A percentile compares a stretch with the other conserved stretches of the same genome.
Evolutionary conservation across 306 rosid species (phyloP).

Genomic region (Fragaria iinumae): DNA sequence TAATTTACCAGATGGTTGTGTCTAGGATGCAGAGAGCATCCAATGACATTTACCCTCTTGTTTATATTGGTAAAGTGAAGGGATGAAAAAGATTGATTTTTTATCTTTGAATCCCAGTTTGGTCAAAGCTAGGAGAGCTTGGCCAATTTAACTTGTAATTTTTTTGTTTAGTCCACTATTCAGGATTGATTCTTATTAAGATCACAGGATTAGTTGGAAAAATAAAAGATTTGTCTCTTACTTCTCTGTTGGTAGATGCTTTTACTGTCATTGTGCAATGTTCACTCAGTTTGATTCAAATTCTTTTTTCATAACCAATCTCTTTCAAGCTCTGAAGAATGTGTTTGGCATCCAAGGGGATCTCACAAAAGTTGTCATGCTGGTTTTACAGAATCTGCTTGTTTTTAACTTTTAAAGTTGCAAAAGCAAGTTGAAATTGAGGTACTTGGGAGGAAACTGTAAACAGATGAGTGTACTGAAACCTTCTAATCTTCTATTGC

Average conservation of each 20-base stretch:
- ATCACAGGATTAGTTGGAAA: constrained; percentile 34
- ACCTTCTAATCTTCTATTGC: neutral
- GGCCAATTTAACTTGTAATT: constrained; percentile 39
- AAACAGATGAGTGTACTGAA: too few relatives aligned
- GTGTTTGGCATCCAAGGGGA: constrained; percentile 57
- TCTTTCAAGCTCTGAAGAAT: constrained; percentile 24
- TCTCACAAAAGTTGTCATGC: constrained; percentile 26
- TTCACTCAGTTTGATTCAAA: constrained; percentile 17
- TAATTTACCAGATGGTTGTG: constrained; percentile 47
- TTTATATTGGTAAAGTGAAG: constrained; percentile 37
- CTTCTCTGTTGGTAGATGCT: constrained; percentile 21
- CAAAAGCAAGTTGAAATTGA: neutral
- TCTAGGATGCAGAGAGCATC: constrained; percentile 76
- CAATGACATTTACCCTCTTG: constrained; percentile 58
- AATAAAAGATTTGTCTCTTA: constrained; percentile 33
- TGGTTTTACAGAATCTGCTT: constrained; percentile 22
- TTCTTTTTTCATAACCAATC: constrained; percentile 35
- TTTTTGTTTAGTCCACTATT: constrained; percentile 24
- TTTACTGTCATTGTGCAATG: constrained; percentile 36
- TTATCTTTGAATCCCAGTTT: constrained; percentile 55
- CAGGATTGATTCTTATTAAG: constrained; percentile 39
- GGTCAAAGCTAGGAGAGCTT: constrained; percentile 64
- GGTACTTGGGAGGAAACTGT: neutral
- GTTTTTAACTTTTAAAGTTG: neutral
- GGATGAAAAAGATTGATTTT: constrained; percentile 78